Base-by-base conservation (phyloP, 225 moss, liverwort and hornwort genomes). In the Neckera pumila region DNA sequence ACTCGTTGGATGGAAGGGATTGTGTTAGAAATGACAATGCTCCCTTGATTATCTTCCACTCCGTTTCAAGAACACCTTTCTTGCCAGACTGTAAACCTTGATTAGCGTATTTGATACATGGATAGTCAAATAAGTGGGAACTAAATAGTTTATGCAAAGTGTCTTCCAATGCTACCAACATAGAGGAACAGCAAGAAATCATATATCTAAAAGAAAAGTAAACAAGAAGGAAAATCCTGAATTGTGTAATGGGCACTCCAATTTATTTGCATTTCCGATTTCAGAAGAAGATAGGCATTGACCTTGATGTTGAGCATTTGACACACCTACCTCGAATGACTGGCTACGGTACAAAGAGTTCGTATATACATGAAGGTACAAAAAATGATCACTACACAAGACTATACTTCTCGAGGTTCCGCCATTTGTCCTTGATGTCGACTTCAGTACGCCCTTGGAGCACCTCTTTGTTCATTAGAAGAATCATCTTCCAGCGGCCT, bases 351-450 rank as follows among this genome's bases (percentile, higher is more conserved):
- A 85, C 64, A 82, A 27, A 73, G 16, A 45, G 72, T 80, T 80
- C 33, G 17, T 57, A 86, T 79, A 16, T 71, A 92, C 90, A 90
- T 45, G 20, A 72, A 85, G 79, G 28, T 82, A 77, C 82, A 12
- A 58, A 49, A 80, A 27, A 22, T 53, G 7, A 43, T 67, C 60
- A 74, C 56, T 76, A 76, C 58, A 81, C 33, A 67, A 42, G 1
- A 47, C 84, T 10, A 28, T 91, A 95, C 83, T 92, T 96, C 89
- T 96, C 96, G 57, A 98, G 88, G 69, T 98, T 98, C 76, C 98
- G 91, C 98, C 98, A 98, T 88, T 98, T 98, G 92, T 98, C 96
- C 91, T 98, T 98, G 18, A 98, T 76, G 86, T 98, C 94, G 10
- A 98, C 98, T 91, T 97, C 96, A 38, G 98, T 98, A 62, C 98